These are phyloP conservation scores for Linanthus parryae DNA, from an alignment of 148 eudicot genomes.

Conservation along the genomic window DNA sequence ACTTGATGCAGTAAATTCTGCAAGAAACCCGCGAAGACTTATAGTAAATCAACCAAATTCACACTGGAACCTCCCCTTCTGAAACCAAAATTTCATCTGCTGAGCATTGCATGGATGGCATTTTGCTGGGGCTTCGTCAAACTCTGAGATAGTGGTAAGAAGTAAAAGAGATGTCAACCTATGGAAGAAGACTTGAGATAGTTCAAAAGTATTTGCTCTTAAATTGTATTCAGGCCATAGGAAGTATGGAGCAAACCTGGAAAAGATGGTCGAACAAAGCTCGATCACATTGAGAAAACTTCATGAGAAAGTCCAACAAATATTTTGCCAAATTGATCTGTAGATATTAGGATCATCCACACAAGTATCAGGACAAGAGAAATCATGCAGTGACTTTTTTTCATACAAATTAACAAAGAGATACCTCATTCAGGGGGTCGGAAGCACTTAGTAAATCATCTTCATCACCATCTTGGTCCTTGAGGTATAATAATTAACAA, in stretches of 20 bases:
- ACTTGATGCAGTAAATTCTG: not conserved
- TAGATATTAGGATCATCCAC: not conserved
- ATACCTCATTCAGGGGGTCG: slow-evolving; percentile 88
- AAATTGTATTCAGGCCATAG: not conserved
- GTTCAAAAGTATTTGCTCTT: not conserved
- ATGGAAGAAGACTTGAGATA: not conserved
- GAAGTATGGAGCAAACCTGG: slow-evolving; percentile 43
- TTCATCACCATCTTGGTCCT: slow-evolving; percentile 71
- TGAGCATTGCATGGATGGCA: slow-evolving; percentile 49
- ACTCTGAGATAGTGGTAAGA: slow-evolving; percentile 41
- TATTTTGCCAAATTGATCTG: slow-evolving; percentile 85
- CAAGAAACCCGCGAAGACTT: not conserved
- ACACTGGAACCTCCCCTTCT: no score
- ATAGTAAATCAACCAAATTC: not conserved
- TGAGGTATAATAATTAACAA: not conserved
- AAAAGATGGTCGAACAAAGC: slow-evolving; percentile 63
- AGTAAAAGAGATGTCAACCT: not conserved
- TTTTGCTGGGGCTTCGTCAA: slow-evolving; percentile 59
- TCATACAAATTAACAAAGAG: not conserved
- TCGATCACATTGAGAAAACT: slow-evolving; percentile 57
- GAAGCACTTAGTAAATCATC: slow-evolving; percentile 59
- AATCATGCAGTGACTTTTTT: no score
- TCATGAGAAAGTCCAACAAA: slow-evolving; percentile 57
- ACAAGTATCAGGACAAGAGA: not conserved
- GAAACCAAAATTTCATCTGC: no score